Evolutionary conservation across 2,329 filamentous ascomycete species (phyloP).

Genomic region (Onygenales sp.): DNA sequence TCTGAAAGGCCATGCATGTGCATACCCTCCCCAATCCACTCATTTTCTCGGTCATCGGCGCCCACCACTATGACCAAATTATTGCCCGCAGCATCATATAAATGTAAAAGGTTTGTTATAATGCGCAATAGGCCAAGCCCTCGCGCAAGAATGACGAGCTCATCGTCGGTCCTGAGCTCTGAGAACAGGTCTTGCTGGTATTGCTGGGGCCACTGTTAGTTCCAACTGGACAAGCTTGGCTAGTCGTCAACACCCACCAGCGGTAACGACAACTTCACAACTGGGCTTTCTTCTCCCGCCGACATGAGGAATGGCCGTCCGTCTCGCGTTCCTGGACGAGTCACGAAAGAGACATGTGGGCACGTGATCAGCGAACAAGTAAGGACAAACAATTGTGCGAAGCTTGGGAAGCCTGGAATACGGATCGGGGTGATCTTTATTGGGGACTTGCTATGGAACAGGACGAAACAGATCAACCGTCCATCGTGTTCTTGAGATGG

Average conservation of each 20-base stretch:
- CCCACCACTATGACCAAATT: conserved; percentile 84
- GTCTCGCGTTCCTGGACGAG: not conserved
- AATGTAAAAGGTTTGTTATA: conserved; percentile 91
- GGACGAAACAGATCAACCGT: not conserved
- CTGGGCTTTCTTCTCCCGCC: conserved; percentile 2
- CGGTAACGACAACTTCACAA: conserved; percentile 54
- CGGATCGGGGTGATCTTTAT: no score
- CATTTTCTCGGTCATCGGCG: conserved; percentile 86
- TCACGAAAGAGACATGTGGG: conserved; percentile 3
- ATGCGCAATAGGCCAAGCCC: conserved; percentile 87
- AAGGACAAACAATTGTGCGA: no score
- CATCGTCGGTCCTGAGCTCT: conserved; percentile 81
- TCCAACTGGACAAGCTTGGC: not conserved
- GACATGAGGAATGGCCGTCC: conserved; percentile 6
- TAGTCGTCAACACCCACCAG: conserved; percentile 33
- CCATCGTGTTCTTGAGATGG: not conserved
- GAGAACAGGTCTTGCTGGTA: conserved; percentile 96
- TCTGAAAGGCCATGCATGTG: not conserved
- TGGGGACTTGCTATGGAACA: not conserved
- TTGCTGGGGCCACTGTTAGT: conserved; percentile 37
- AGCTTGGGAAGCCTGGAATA: no score
- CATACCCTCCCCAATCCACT: conserved; percentile 78
- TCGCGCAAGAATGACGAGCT: conserved; percentile 82
- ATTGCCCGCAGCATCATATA: conserved; percentile 91
- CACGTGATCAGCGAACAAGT: conserved; percentile 2